phyloP scores from a whole-genome alignment of 805 yeast genomes.

The Millerozyma miso region DNA sequence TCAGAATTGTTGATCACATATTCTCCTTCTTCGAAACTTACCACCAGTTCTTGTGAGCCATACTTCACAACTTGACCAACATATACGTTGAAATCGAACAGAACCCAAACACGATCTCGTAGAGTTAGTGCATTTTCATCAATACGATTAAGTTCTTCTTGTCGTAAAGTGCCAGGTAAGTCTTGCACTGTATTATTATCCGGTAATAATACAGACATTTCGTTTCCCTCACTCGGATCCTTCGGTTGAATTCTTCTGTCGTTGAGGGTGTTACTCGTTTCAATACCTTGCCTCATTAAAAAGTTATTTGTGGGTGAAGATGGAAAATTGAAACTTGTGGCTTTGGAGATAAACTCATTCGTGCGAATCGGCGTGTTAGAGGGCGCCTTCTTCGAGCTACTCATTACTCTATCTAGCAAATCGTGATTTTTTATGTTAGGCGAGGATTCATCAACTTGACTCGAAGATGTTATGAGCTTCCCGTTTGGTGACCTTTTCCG shows the following conservation, averaged over 20 bases:
- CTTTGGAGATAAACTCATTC: background rate
- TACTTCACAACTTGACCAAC: constrained; percentile 42
- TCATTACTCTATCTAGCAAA: background rate
- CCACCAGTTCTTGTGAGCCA: constrained; percentile 25
- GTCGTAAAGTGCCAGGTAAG: constrained; percentile 1
- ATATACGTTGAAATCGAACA: constrained; percentile 44
- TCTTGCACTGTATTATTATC: background rate
- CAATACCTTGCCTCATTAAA: background rate
- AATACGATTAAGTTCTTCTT: constrained; percentile 9
- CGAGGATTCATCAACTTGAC: constrained; percentile 20
- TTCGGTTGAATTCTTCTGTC: background rate
- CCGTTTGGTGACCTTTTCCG: background rate
- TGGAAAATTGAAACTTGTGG: background rate
- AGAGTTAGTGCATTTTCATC: constrained; percentile 11
- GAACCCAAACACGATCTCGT: constrained; percentile 49
- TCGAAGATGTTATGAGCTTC: constrained; percentile 8
- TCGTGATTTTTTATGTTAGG: constrained; percentile 13
- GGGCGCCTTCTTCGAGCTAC: background rate
- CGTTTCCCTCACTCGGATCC: background rate
- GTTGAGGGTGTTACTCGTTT: background rate
- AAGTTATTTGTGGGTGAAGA: constrained; percentile 1
- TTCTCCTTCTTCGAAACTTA: constrained; percentile 38
- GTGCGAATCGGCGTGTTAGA: background rate
- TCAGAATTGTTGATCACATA: constrained; percentile 33
- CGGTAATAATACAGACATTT: background rate